Evolutionary conservation across 768 basidiomycete genomes (phyloP).

Genomic region (Hortiboletus flavorubellus): DNA sequence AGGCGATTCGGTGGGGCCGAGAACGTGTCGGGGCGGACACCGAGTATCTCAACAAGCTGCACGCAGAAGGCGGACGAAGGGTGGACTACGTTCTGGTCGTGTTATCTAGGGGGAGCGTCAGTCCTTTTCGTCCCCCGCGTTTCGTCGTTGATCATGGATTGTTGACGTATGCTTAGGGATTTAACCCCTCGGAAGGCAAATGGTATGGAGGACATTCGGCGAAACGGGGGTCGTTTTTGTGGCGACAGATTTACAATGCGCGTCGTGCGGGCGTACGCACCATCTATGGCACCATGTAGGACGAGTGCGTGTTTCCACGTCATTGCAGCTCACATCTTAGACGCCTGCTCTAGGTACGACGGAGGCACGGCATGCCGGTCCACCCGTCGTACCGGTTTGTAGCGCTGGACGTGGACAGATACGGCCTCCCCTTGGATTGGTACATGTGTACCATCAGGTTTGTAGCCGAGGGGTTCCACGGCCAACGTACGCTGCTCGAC

Average conservation of each 20-base stretch:
- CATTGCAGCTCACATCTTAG: not conserved
- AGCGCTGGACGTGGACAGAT: slow-evolving; percentile 75
- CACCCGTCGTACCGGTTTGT: slow-evolving; percentile 59
- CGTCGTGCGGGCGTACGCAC: slow-evolving; percentile 56
- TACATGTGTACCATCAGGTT: slow-evolving; percentile 79
- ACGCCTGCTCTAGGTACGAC: slow-evolving; percentile 54
- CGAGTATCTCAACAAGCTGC: slow-evolving; percentile 51
- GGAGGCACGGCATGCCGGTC: slow-evolving; percentile 80
- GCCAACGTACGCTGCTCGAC: slow-evolving; percentile 59
- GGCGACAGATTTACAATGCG: slow-evolving; percentile 74
- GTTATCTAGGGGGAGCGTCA: slow-evolving; percentile 76
- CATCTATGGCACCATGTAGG: slow-evolving; percentile 87
- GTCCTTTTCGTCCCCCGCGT: slow-evolving; percentile 26
- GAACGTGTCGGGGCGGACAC: slow-evolving; percentile 63
- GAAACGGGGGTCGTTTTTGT: slow-evolving; percentile 73
- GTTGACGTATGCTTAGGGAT: slow-evolving; percentile 43
- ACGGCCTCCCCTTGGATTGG: slow-evolving; percentile 80
- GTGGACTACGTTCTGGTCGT: slow-evolving; percentile 85
- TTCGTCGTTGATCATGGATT: too few species aligned
- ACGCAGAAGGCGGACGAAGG: slow-evolving; percentile 44
- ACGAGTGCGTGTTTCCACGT: slow-evolving; percentile 49
- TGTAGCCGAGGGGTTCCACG: slow-evolving; percentile 63
- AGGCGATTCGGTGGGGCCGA: slow-evolving; percentile 62
- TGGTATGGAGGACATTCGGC: slow-evolving; percentile 67
- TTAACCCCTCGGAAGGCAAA: slow-evolving; percentile 65